Base-by-base conservation (phyloP, 164 flowering plant species). In the Malania oleifera region DNA sequence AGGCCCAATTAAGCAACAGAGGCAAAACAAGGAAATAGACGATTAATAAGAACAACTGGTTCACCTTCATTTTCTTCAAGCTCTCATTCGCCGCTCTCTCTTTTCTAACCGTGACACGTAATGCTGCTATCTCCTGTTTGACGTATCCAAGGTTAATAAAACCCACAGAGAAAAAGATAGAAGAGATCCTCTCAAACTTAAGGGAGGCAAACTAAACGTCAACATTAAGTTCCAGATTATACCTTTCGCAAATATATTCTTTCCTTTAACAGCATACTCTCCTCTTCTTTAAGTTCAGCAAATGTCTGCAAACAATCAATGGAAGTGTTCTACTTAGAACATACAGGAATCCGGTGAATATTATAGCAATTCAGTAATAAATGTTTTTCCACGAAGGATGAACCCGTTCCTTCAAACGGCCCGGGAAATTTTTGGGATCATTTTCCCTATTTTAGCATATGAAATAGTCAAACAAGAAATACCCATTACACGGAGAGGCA, bases 51-150 rank as follows among this genome's bases (percentile, higher is more conserved):
- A 28, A 38, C 15, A 35, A 12, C 2, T 22, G 14, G 7, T 12
- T 61, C 58, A 82, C 89, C 86, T 84, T 84, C 53, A 75, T 62
- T 66, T 73, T 78, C 68, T 84, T 84, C 72, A 82, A 67, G 43
- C 54, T 75, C 61, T 70, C 73, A 34, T 81, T 84, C 56, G 54
- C 64, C 15, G 54, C 66, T 51, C 59, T 75, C 37, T 72, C 68
- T 41, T 75, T 74, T 34, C 75, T 65, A 24, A 48, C 61, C 10
- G 63, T 68, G 14, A 62, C 64, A 10, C 54, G 64, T 18, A 79
- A 15, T 22, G 74, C 56, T 3, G 72, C 77, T 9, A 77, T 6
- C 47, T 76, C 81, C 89, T 83, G 73, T 47, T 59, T 12, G 10
- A 34, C 38, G 11, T 7, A 34, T 12, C 7, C 17, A 12, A 43